Conservation (phyloP, 225 moss, liverwort and hornwort genomes). For the Ulota crispa region DNA sequence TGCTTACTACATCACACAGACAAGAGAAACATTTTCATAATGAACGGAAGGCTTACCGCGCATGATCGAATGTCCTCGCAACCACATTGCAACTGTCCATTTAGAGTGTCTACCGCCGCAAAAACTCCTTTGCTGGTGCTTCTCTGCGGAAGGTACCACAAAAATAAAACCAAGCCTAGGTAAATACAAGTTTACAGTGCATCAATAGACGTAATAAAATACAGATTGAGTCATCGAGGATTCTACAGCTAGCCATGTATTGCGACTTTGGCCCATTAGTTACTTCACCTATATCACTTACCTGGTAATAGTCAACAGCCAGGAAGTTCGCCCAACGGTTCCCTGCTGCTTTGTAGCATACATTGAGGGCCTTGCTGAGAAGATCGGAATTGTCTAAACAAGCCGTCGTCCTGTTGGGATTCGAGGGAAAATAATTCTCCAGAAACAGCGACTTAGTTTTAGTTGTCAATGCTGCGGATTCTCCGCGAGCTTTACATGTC, state of each 20-base stretch:
- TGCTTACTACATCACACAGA: not conserved
- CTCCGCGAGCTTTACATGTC: constrained; percentile 60
- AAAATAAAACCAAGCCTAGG: not conserved
- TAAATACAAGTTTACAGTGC: not conserved
- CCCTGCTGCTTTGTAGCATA: constrained; percentile 71
- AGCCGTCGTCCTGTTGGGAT: constrained; percentile 48
- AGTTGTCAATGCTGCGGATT: constrained; percentile 60
- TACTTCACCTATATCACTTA: constrained; percentile 16
- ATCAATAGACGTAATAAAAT: not conserved
- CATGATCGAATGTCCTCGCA: constrained; percentile 58
- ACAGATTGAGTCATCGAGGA: not conserved
- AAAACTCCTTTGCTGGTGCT: constrained; percentile 54
- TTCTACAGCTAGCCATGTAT: not conserved
- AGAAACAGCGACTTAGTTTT: constrained; percentile 70
- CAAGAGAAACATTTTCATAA: not conserved
- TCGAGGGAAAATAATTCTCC: constrained; percentile 76
- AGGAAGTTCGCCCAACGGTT: constrained; percentile 91
- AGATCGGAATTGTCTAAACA: constrained; percentile 63
- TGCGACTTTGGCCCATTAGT: not conserved
- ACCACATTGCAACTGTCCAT: constrained; percentile 57
- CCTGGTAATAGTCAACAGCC: constrained; percentile 89
- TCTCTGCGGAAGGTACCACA: constrained; percentile 32
- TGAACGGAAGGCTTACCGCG: constrained; percentile 16
- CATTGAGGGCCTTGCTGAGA: constrained; percentile 59
- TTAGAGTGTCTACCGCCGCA: constrained; percentile 50